Percentiles rank a stretch among this genome's conserved stretches.
These are phyloP conservation scores for Aspergillus baeticus DNA, from an alignment of 495 filamentous ascomycete genomes.

Conservation along the genomic window DNA sequence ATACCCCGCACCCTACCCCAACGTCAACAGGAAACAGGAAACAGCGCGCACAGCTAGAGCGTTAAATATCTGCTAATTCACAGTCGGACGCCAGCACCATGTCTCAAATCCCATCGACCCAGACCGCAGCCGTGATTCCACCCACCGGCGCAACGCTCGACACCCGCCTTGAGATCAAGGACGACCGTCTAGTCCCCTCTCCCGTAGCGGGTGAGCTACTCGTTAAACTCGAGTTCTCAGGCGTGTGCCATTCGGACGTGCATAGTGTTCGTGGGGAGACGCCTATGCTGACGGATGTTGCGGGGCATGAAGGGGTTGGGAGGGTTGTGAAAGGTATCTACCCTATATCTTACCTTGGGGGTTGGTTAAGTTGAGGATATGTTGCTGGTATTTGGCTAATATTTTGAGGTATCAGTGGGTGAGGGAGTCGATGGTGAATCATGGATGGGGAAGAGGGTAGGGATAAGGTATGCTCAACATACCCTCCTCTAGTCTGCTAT, in stretches of 20 bases:
- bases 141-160: slow-evolving; percentile 22
- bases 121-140: slow-evolving; percentile 38
- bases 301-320: slow-evolving; percentile 45
- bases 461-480: slow-evolving; percentile 31
- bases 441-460: slow-evolving; percentile 39
- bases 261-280: slow-evolving; percentile 46
- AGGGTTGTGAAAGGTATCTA: slow-evolving; percentile 34
- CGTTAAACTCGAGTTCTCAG: slow-evolving; percentile 43
- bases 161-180: slow-evolving; percentile 28
- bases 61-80: background rate
- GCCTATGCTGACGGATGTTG: slow-evolving; percentile 46
- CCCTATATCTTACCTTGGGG: background rate
- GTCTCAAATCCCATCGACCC: slow-evolving; percentile 27
- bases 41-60: no score
- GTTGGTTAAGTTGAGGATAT: background rate
- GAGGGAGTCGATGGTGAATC: slow-evolving; percentile 23
- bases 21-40: no score
- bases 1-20: no score
- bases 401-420: slow-evolving; percentile 25
- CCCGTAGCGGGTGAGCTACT: slow-evolving; percentile 37
- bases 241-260: slow-evolving; percentile 44
- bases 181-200: slow-evolving; percentile 30
- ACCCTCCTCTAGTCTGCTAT: background rate
- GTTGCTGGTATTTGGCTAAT: background rate
- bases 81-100: slow-evolving; percentile 12